A percentile compares a stretch with the other conserved stretches of the same genome.
Conservation (phyloP, 192 early-diverging fungal genomes). For the Diversispora epigaea region DNA sequence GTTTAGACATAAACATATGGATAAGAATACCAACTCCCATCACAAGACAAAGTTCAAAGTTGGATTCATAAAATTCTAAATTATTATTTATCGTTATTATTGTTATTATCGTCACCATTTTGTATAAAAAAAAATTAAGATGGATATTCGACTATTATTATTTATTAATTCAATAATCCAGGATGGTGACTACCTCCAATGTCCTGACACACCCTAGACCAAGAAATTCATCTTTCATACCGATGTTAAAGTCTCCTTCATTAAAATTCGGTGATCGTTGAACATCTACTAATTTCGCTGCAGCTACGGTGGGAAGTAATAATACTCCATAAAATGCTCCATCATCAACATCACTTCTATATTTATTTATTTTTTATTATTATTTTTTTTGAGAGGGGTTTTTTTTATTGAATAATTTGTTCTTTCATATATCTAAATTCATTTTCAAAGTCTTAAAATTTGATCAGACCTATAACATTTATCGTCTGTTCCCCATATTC, state of each 20-base stretch:
- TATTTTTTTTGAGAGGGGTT: neutral
- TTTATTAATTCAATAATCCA: neutral
- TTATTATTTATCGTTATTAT: neutral
- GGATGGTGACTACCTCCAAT: neutral
- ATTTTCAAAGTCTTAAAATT: neutral
- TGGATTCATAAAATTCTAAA: slow-evolving; percentile 34
- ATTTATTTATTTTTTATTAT: slow-evolving; percentile 1
- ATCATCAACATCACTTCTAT: slow-evolving; percentile 56
- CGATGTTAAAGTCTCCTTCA: slow-evolving; percentile 39
- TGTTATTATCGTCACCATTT: neutral
- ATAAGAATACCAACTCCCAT: slow-evolving; percentile 34
- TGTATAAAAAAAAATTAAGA: neutral
- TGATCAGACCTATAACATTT: slow-evolving; percentile 28
- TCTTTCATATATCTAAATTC: too few relatives aligned
- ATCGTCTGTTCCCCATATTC: slow-evolving; percentile 31
- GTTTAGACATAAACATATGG: slow-evolving; percentile 31
- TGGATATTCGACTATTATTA: neutral
- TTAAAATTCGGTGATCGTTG: slow-evolving; percentile 33
- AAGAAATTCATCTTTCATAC: slow-evolving; percentile 25
- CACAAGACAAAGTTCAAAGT: slow-evolving; percentile 41
- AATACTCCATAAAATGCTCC: slow-evolving; percentile 55
- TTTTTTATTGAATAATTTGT: too few relatives aligned
- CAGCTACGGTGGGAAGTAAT: slow-evolving; percentile 53
- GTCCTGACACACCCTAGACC: neutral
- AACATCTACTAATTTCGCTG: slow-evolving; percentile 50